phyloP scores from a whole-genome alignment of 306 rosid genomes.

The Acacia melanoxylon region DNA sequence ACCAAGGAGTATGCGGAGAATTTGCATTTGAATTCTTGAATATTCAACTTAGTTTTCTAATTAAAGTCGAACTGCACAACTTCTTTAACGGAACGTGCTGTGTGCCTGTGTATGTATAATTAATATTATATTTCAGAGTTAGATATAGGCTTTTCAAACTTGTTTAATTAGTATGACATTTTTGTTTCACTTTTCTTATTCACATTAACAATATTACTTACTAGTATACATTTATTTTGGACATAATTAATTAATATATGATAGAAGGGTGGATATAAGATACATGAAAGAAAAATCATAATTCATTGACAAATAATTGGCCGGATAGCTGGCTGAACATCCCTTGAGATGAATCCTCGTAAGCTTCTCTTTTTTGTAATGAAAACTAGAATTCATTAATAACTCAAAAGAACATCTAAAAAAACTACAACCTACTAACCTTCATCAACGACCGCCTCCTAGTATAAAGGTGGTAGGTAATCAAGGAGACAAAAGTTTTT shows the following conservation, averaged over 20 bases:
- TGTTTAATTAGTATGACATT: background rate
- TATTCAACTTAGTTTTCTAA: background rate
- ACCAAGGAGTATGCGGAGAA: background rate
- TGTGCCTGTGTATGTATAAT: too few species aligned
- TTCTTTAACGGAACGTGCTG: too few species aligned
- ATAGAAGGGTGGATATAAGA: background rate
- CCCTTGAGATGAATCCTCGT: too few species aligned
- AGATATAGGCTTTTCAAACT: background rate
- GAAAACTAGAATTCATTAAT: too few species aligned
- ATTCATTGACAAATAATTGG: background rate
- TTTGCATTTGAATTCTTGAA: constrained; percentile 3
- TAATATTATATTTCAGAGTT: background rate
- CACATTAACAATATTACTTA: background rate
- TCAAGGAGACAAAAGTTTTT: too few species aligned
- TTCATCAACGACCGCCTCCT: too few species aligned
- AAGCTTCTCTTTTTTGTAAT: too few species aligned
- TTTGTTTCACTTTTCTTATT: background rate
- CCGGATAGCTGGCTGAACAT: background rate
- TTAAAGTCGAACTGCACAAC: background rate
- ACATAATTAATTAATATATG: background rate
- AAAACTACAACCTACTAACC: too few species aligned
- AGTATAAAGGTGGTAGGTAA: too few species aligned
- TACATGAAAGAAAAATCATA: background rate
- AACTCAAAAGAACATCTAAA: too few species aligned
- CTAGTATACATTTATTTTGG: background rate